Evolutionary conservation across 1,284 basidiomycete species (phyloP), one percentile per base, ranked within the genome.

Genomic region (Gomphus sp.): DNA sequence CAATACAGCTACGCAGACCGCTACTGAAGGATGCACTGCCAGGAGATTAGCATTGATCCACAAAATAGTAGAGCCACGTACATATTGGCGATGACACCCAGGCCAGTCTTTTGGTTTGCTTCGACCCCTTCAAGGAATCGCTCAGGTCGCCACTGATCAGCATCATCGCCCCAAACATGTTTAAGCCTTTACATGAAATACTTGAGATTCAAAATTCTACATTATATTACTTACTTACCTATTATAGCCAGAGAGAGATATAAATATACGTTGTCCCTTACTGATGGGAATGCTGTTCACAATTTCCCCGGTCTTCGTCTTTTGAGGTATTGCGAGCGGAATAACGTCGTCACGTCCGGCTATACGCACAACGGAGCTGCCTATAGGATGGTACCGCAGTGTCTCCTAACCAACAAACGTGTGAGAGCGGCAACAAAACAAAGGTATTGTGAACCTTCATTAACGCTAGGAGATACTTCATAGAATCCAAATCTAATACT

Each of bases 301-400:
- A n/a, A 65, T 64, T 52, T 67, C 55, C n/a, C 72, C 73, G 52
- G 73, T 65, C 28, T 60, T 51, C 2, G 67, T 67, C 7, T 59
- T 62, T 52, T 79, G 61, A 2, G 78, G 73, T 45, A 63, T 65
- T n/a, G 66, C 67, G 25, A 79, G 71, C 3, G 77, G 77, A 57
- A 80, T 70, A 51, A 76, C 64, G 62, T 79, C 75, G 65, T 79
- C 76, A 18, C 66, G 62, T 0, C 56, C 58, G 0, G 76, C 72
- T 37, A 73, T 64, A 43, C 75, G 72, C 59, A 73, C 67, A 8
- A 73, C 76, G 45, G 69, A 66, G 2, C 71, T 69, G 1, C 72
- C 71, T 9, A 74, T 71, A 18, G 76, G 72, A 60, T 73, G 70
- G 34, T 76, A 62, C 34, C 76, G 72, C 4, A 78, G 69, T 5